Percentiles rank a stretch among this genome's conserved stretches.
These are phyloP conservation scores for Avena sativa DNA, from an alignment of 176 grass and related monocot genomes.

Conservation along the genomic window DNA sequence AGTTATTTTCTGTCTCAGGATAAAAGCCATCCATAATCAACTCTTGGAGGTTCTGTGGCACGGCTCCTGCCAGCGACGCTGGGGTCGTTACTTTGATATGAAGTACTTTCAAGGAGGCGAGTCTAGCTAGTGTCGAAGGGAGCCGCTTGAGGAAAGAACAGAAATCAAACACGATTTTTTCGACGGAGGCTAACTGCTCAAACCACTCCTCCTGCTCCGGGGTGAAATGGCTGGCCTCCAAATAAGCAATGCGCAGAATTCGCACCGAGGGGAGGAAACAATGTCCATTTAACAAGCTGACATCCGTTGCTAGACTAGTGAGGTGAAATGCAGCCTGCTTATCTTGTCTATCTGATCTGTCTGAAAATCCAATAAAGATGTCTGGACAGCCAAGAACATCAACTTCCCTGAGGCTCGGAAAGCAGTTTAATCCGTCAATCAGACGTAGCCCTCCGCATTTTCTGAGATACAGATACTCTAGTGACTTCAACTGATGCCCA, in stretches of 20 bases:
- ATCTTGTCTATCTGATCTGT: not conserved
- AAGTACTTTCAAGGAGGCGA: not conserved
- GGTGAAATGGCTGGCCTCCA: not conserved
- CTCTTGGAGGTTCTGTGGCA: not conserved
- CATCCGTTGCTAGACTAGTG: not conserved
- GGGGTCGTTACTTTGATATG: not conserved
- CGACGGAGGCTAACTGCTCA: not conserved
- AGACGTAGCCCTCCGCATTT: not conserved
- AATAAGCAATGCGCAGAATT: not conserved
- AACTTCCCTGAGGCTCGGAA: not conserved
- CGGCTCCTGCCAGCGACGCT: not conserved
- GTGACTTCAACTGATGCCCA: not conserved
- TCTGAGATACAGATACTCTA: constrained; percentile 1
- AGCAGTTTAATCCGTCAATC: not conserved
- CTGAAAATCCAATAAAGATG: not conserved
- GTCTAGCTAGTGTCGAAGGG: not conserved
- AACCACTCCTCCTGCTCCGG: not conserved
- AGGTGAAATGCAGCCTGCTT: not conserved
- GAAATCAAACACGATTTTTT: not conserved
- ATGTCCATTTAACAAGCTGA: not conserved
- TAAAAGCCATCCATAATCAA: not conserved
- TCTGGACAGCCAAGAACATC: not conserved
- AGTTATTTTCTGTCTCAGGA: not conserved
- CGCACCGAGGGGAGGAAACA: not conserved
- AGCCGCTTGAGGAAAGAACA: not conserved